Percentiles rank a stretch among this genome's conserved stretches.
Conservation (phyloP, 108 stramenopile genomes). For the Fistulifera solaris region DNA sequence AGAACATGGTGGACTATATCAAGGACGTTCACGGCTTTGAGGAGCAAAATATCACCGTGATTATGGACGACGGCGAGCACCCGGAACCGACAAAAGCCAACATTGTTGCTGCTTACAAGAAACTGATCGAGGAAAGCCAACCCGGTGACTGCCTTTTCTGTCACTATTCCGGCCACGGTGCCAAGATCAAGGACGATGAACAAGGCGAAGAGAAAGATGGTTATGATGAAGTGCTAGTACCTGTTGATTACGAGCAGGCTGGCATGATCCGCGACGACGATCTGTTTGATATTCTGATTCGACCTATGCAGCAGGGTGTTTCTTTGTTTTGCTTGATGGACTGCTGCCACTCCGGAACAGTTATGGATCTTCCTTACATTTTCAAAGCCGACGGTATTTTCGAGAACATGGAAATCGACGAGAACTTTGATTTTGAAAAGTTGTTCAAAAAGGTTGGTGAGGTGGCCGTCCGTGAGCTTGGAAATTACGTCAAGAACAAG, state of each 20-base stretch:
- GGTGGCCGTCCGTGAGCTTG: not conserved
- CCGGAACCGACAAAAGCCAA: conserved; percentile 43
- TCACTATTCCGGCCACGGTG: conserved; percentile 75
- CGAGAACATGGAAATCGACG: conserved; percentile 35
- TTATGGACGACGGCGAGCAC: conserved; percentile 66
- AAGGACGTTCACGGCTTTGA: conserved; percentile 73
- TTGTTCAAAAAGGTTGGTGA: conserved; percentile 8
- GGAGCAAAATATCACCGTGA: conserved; percentile 56
- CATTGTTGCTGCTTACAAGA: conserved; percentile 46
- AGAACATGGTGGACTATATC: conserved; percentile 67
- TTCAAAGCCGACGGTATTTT: conserved; percentile 43
- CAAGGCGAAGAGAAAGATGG: conserved; percentile 1
- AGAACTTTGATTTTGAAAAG: conserved; percentile 27
- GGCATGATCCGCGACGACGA: conserved; percentile 71
- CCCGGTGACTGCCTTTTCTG: conserved; percentile 53
- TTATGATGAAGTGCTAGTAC: conserved; percentile 80
- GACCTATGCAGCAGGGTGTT: conserved; percentile 13
- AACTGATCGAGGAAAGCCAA: conserved; percentile 31
- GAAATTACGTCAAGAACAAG: too few species aligned
- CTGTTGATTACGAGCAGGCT: conserved; percentile 68
- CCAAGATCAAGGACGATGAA: conserved; percentile 50
- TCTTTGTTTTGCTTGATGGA: conserved; percentile 5
- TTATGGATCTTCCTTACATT: conserved; percentile 55
- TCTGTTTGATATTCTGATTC: conserved; percentile 58
- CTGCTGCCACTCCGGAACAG: conserved; percentile 74